Evolutionary conservation across 495 filamentous ascomycete genomes (phyloP).

Genomic region (Penicillium flavigenum): DNA sequence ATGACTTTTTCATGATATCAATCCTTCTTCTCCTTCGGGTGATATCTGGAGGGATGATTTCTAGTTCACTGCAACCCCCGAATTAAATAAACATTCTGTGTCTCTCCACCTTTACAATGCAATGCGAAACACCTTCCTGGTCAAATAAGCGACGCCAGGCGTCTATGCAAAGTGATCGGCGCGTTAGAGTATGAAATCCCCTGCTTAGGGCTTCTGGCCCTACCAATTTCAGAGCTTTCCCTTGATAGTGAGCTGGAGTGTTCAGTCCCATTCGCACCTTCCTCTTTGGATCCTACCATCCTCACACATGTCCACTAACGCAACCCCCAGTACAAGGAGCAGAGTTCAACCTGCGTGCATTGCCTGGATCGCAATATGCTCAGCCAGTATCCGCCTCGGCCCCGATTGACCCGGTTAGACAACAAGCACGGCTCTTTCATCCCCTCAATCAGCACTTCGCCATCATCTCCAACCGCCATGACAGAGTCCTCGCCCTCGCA

Average conservation of each 20-base stretch:
- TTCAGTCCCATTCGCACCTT: background rate
- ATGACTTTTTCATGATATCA: background rate
- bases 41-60: constrained; percentile 21
- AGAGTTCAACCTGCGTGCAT: constrained; percentile 27
- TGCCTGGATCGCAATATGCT: constrained; percentile 37
- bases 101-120: constrained; percentile 3
- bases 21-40: background rate
- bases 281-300: background rate
- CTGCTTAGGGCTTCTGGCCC: background rate
- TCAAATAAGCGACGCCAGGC: constrained; percentile 22
- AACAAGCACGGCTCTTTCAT: constrained; percentile 21
- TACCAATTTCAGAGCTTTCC: background rate
- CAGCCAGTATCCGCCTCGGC: constrained; percentile 32
- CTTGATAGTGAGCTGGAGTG: background rate
- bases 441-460: constrained; percentile 19
- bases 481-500: constrained; percentile 7
- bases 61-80: constrained; percentile 3
- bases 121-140: constrained; percentile 7
- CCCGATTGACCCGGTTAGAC: constrained; percentile 29
- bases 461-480: background rate
- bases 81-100: background rate
- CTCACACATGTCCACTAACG: background rate
- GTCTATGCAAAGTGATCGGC: constrained; percentile 14
- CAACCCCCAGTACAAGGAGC: background rate
- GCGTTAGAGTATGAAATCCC: constrained; percentile 11